Evolutionary conservation across 192 early-diverging fungal species (phyloP).

Genomic region (Spizellomyces sp.): DNA sequence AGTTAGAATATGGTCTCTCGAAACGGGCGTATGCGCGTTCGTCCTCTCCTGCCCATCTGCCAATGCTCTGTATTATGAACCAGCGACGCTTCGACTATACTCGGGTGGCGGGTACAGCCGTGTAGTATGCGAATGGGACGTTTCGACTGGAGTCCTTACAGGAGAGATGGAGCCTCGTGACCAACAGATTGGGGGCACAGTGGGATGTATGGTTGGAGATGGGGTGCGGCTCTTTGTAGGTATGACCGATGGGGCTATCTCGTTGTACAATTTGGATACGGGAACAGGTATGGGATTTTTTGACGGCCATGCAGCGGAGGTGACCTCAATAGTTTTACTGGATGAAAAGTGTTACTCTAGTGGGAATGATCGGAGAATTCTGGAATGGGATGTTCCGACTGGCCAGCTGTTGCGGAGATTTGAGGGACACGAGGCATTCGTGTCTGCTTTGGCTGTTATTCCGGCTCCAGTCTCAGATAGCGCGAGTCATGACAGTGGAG

Average conservation of each 20-base stretch:
- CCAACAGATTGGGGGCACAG: conserved; percentile 7
- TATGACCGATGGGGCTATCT: conserved; percentile 26
- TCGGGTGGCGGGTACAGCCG: conserved; percentile 18
- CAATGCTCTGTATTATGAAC: conserved; percentile 13
- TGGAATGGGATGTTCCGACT: conserved; percentile 28
- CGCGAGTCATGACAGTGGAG: not conserved
- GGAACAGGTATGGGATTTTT: conserved; percentile 21
- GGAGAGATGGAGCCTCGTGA: not conserved
- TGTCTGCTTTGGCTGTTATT: conserved; percentile 7
- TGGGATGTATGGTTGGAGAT: conserved; percentile 21
- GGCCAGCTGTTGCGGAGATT: conserved; percentile 27
- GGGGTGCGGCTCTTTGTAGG: conserved; percentile 30
- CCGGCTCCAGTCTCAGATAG: not conserved
- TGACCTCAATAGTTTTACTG: not conserved
- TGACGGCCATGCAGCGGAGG: conserved; percentile 11
- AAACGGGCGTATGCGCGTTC: conserved; percentile 15
- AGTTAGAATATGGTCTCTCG: conserved; percentile 31
- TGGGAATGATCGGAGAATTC: conserved; percentile 23
- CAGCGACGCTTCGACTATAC: conserved; percentile 2
- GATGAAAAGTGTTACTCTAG: conserved; percentile 15
- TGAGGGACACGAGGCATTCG: conserved; percentile 20
- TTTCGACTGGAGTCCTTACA: conserved; percentile 3
- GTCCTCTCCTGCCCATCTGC: conserved; percentile 7
- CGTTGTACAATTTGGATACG: conserved; percentile 23
- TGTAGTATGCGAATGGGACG: conserved; percentile 14